These are phyloP conservation scores for Beverwykella pulmonaria DNA, from an alignment of 495 filamentous ascomycete genomes.

Conservation along the genomic window DNA sequence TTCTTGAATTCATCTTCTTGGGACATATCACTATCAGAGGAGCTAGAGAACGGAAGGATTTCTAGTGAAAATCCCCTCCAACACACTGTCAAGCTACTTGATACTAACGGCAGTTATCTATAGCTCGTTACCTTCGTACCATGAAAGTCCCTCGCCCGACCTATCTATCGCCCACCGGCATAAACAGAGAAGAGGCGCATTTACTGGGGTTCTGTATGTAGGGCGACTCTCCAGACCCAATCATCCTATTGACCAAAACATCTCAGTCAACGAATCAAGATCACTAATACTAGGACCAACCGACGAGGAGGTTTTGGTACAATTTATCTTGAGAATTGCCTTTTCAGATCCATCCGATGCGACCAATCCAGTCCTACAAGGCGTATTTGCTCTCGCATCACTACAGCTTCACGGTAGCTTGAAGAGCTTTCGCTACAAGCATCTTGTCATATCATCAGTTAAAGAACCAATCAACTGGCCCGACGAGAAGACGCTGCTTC, in stretches of 20 bases:
- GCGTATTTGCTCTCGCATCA: constrained; percentile 34
- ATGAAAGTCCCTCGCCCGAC: constrained; percentile 30
- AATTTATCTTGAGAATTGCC: constrained; percentile 36
- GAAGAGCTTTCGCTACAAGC: constrained; percentile 35
- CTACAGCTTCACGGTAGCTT: constrained; percentile 33
- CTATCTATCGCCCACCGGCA: constrained; percentile 25
- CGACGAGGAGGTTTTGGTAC: constrained; percentile 32
- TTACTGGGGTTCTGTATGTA: constrained; percentile 33
- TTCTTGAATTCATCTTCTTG: constrained; percentile 33
- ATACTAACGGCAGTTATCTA: constrained; percentile 22
- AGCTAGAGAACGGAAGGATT: constrained; percentile 27
- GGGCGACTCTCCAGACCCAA: constrained; percentile 6
- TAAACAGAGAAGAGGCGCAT: constrained; percentile 30
- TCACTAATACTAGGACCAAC: constrained; percentile 35
- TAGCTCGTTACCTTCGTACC: constrained; percentile 30
- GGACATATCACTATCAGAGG: constrained; percentile 28
- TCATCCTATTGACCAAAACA: constrained; percentile 21
- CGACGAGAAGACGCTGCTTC: constrained; percentile 33
- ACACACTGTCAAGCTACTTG: constrained; percentile 20
- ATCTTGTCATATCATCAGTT: constrained; percentile 31
- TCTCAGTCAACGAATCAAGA: constrained; percentile 37
- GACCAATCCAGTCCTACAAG: constrained; percentile 34
- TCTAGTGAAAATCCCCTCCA: constrained; percentile 17
- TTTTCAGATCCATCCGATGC: constrained; percentile 35
- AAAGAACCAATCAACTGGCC: constrained; percentile 25